Base-by-base conservation (phyloP, 805 yeast genomes). In the Lachancea kluyveri region DNA sequence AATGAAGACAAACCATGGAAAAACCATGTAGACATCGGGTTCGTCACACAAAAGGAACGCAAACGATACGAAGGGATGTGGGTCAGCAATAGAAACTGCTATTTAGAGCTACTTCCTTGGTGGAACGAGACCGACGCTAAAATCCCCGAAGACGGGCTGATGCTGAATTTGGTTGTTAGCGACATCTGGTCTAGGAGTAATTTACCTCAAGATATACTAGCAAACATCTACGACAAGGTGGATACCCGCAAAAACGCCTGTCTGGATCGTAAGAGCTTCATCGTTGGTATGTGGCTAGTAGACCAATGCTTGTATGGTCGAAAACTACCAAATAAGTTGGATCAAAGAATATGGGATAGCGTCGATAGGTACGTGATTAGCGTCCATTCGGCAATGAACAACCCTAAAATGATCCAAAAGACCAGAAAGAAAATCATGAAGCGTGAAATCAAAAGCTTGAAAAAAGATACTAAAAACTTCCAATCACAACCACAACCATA, bases 241-340 rank as follows among this genome's bases (percentile, higher is more conserved):
- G 85, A 72, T 51, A 68, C 60, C 34, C 55, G 77, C 43, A 57
- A 64, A 27, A 92, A 82, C 52, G 94, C 95, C 0, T 73, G 83
- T 1, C 62, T 92, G 33, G 80, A 78, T 43, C 73, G 84, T 40
- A 79, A 77, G 21, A 90, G 88, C 41, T 92, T 92, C 48, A 62
- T 90, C 19, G 90, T 88, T n/a, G 98, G 98, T 0, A 88, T 84
- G 82, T 92, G 98, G 98, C 59, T 88, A 4, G 88, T 92, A 2
- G 99, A 92, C 56, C 98, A 92, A 59, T 84, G 96, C 52, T 65
- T 92, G 9, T 92, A 90, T 52, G 98, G 98, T 0, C 67, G 94
- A 23, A 92, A 92, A 54, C 61, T 92, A 29, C 97, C 98, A 0
- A 68, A 72, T 37, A 59, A 59, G 22, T 72, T 92, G 5, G 77